Percentiles rank a stretch among this genome's conserved stretches.
These are phyloP conservation scores for Ophiostoma sp. DNA, from an alignment of 2,329 filamentous ascomycete species.

Conservation along the genomic window DNA sequence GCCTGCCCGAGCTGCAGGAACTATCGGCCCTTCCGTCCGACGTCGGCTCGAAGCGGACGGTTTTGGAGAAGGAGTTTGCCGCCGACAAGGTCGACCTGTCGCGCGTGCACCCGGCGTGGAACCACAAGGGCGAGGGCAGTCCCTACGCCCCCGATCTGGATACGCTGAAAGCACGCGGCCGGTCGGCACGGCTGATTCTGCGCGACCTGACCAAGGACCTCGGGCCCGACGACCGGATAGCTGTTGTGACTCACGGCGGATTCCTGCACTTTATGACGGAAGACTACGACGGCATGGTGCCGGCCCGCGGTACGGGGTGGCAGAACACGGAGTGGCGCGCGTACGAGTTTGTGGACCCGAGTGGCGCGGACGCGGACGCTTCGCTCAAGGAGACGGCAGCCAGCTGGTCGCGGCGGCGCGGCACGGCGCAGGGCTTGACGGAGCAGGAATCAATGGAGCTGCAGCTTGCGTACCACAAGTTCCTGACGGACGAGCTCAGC, in stretches of 20 bases:
- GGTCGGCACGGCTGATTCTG: slow-evolving; percentile 56
- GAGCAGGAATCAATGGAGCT: slow-evolving; percentile 45
- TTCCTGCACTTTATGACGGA: slow-evolving; percentile 73
- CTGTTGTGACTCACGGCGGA: slow-evolving; percentile 22
- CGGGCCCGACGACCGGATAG: slow-evolving; percentile 53
- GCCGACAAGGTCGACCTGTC: slow-evolving; percentile 56
- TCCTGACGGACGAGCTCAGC: slow-evolving; percentile 32
- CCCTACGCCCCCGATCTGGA: slow-evolving; percentile 44
- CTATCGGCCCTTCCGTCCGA: slow-evolving; percentile 71
- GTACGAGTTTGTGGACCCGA: slow-evolving; percentile 56
- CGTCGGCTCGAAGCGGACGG: slow-evolving; percentile 55
- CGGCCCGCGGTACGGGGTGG: slow-evolving; percentile 58
- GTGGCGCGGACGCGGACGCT: slow-evolving; percentile 45
- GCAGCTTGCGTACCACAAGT: slow-evolving; percentile 36
- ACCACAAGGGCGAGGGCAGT: slow-evolving; percentile 52
- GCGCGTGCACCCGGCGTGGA: slow-evolving; percentile 63
- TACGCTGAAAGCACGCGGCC: slow-evolving; percentile 57
- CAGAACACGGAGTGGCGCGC: slow-evolving; percentile 66
- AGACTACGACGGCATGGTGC: slow-evolving; percentile 63
- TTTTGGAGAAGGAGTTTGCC: slow-evolving; percentile 56
- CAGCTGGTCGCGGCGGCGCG: slow-evolving; percentile 45
- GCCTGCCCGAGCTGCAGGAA: slow-evolving; percentile 74
- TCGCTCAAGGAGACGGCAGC: slow-evolving; percentile 44
- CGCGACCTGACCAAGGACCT: slow-evolving; percentile 40
- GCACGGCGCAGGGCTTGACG: slow-evolving; percentile 39